Conservation (phyloP, 2,329 filamentous ascomycete genomes). For the Ophiostoma piceae region DNA sequence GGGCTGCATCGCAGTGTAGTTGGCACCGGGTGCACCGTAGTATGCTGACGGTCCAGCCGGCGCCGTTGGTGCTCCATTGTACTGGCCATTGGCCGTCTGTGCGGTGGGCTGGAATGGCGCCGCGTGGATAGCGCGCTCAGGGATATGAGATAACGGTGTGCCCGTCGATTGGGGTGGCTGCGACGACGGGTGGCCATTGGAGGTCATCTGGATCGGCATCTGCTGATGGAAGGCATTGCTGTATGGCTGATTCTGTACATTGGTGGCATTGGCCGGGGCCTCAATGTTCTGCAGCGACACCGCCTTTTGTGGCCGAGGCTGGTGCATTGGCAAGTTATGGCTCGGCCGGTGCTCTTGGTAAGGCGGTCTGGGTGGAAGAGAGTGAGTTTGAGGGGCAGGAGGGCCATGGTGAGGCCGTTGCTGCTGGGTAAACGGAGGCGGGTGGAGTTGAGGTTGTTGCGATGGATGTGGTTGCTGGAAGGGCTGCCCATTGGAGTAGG, state of each 20-base stretch:
- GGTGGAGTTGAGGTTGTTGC: conserved; percentile 14
- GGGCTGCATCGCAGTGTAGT: conserved; percentile 46
- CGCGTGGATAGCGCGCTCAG: conserved; percentile 85
- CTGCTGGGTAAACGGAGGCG: neutral
- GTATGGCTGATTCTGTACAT: conserved; percentile 17
- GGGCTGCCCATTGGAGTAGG: neutral
- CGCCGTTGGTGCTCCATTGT: conserved; percentile 50
- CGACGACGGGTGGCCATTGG: conserved; percentile 37
- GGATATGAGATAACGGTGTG: conserved; percentile 85
- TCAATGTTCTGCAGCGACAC: conserved; percentile 93
- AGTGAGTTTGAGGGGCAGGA: conserved; percentile 47
- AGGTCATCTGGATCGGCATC: conserved; percentile 66
- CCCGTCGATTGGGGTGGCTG: conserved; percentile 64
- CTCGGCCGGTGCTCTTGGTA: conserved; percentile 53
- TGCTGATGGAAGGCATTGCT: conserved; percentile 73
- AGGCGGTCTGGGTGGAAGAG: conserved; percentile 53
- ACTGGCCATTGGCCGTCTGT: conserved; percentile 50
- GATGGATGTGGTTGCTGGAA: conserved; percentile 20
- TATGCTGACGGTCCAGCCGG: conserved; percentile 44
- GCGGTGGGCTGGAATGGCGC: conserved; percentile 76
- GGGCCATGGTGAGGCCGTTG: conserved; percentile 42
- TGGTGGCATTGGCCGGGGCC: conserved; percentile 57
- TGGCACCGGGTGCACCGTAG: conserved; percentile 37
- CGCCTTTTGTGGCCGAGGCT: conserved; percentile 89
- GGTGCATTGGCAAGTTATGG: conserved; percentile 69